Evolutionary conservation across 129 eudicot genomes (phyloP).

Genomic region (Sambucus nigra): DNA sequence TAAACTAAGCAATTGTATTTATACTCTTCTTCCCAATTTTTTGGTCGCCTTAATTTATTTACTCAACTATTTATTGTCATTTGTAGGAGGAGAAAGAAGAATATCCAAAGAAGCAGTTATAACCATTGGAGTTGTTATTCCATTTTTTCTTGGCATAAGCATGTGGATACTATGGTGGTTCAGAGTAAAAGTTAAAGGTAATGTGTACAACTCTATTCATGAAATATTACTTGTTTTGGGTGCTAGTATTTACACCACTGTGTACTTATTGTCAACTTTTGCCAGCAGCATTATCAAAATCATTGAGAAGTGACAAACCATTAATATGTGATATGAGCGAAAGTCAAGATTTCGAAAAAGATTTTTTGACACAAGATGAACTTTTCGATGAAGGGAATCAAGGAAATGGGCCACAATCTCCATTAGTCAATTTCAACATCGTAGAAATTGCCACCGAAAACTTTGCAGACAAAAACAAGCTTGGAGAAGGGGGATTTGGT

Average conservation of each 20-base stretch:
- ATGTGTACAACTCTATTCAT: neutral
- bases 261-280: neutral
- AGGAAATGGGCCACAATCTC: conserved; percentile 32
- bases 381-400: conserved; percentile 24
- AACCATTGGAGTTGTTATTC: conserved; percentile 21
- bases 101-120: conserved; percentile 18
- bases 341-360: conserved; percentile 30
- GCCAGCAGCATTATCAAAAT: conserved; percentile 16
- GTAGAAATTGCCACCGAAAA: conserved; percentile 49
- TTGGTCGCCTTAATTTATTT: too few relatives aligned
- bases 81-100: conserved; percentile 25
- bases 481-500: conserved; percentile 95
- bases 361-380: conserved; percentile 28
- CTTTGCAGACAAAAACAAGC: conserved; percentile 50
- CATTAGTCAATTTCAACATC: conserved; percentile 27
- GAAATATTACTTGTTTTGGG: neutral
- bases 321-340: conserved; percentile 11
- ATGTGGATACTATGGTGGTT: conserved; percentile 32
- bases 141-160: conserved; percentile 22
- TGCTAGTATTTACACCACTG: too few relatives aligned
- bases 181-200: conserved; percentile 32
- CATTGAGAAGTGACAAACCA: conserved; percentile 6
- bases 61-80: neutral
- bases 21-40: too few relatives aligned
- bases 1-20: too few relatives aligned